Evolutionary conservation across 2,329 filamentous ascomycete genomes (phyloP).

Genomic region (Cladosporium velox): DNA sequence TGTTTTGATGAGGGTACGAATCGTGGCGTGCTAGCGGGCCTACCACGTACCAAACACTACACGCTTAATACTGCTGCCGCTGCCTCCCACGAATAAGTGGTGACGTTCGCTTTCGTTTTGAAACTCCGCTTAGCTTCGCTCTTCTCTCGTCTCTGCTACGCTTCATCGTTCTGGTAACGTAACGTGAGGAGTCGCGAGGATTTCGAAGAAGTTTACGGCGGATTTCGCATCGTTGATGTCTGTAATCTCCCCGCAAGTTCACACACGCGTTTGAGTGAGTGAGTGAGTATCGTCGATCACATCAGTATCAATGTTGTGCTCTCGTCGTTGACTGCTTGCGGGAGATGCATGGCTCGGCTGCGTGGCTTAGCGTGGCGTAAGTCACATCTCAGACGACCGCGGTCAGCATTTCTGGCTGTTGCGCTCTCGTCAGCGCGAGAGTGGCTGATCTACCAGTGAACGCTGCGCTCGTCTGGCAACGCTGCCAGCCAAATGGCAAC

Average conservation of each 20-base stretch:
- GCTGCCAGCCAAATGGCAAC: conserved; percentile 20
- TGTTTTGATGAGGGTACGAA: background rate
- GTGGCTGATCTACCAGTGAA: conserved; percentile 7
- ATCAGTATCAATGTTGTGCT: background rate
- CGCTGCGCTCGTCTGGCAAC: conserved; percentile 11
- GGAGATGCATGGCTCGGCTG: background rate
- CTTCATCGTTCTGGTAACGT: background rate
- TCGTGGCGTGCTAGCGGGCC: background rate
- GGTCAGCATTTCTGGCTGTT: conserved; percentile 11
- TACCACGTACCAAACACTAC: conserved; percentile 7
- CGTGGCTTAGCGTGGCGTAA: background rate
- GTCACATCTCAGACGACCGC: background rate
- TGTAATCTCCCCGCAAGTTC: background rate
- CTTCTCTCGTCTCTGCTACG: conserved; percentile 4
- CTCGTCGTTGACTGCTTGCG: background rate
- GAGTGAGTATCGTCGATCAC: background rate
- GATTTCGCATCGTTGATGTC: background rate
- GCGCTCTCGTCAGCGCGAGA: conserved; percentile 12
- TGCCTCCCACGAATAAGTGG: background rate
- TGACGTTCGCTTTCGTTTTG: background rate
- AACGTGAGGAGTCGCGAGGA: background rate
- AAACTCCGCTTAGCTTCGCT: conserved; percentile 1
- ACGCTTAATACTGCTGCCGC: background rate
- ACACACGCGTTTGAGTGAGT: background rate
- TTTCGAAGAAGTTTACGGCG: background rate